Percentiles rank a stretch among this genome's conserved stretches.
Conservation (phyloP, 257 asterid species). For the Orobanche coerulescens region DNA sequence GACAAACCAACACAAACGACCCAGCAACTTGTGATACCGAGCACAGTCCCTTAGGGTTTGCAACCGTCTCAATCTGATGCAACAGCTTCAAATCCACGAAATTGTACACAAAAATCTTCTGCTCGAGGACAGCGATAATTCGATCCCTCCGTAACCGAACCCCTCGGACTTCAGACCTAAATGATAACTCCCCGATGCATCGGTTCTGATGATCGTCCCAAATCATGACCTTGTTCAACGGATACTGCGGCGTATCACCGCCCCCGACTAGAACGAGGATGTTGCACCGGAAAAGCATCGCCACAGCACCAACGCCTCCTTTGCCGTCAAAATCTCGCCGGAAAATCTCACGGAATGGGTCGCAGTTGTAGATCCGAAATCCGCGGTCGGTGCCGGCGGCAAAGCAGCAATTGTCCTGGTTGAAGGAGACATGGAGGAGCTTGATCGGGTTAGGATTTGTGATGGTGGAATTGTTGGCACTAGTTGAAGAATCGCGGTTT, state of each 20-base stretch:
- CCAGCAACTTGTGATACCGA: slow-evolving; percentile 59
- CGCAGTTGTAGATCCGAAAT: slow-evolving; percentile 50
- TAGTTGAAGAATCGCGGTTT: not conserved
- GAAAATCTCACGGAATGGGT: slow-evolving; percentile 45
- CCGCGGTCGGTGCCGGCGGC: slow-evolving; percentile 48
- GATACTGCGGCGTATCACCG: slow-evolving; percentile 46
- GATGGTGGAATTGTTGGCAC: slow-evolving; percentile 8
- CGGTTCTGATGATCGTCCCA: slow-evolving; percentile 65
- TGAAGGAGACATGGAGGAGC: slow-evolving; percentile 55
- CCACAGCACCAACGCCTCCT: slow-evolving; percentile 39
- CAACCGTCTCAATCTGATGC: slow-evolving; percentile 62
- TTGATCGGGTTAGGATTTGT: not conserved
- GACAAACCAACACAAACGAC: slow-evolving; percentile 54
- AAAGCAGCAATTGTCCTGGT: slow-evolving; percentile 57
- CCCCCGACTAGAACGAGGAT: slow-evolving; percentile 58
- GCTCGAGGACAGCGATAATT: slow-evolving; percentile 50
- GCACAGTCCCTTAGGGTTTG: slow-evolving; percentile 58
- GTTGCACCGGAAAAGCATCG: slow-evolving; percentile 53
- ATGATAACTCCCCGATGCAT: slow-evolving; percentile 37
- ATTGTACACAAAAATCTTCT: slow-evolving; percentile 57
- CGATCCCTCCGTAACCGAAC: slow-evolving; percentile 50
- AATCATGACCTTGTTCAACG: slow-evolving; percentile 54
- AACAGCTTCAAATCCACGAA: slow-evolving; percentile 60
- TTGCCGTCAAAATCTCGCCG: slow-evolving; percentile 38
- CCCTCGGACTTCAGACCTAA: slow-evolving; percentile 50